Conservation (phyloP, 148 eudicot genomes). For the Fagopyrum homotropicum region DNA sequence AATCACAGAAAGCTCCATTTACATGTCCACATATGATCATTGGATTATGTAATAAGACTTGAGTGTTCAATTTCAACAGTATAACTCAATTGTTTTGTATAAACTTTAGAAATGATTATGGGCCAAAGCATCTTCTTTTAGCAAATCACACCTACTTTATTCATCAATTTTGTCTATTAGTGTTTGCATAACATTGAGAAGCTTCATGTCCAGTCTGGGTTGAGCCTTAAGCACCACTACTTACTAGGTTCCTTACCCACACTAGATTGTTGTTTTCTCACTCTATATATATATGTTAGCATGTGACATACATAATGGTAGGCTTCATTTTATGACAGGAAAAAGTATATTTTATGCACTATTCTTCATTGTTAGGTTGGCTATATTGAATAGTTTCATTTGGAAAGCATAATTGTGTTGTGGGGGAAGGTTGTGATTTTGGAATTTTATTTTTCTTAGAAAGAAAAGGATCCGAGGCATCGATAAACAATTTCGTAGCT, state of each 20-base stretch:
- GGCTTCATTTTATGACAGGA: background rate
- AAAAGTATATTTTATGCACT: background rate
- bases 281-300: background rate
- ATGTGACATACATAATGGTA: too few relatives aligned
- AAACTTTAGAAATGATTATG: background rate
- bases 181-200: background rate
- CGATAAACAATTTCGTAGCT: too few relatives aligned
- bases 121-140: conserved; percentile 7
- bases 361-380: too few relatives aligned
- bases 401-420: too few relatives aligned
- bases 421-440: too few relatives aligned
- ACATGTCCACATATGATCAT: conserved; percentile 9
- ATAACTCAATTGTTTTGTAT: conserved; percentile 5
- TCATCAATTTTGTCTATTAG: conserved; percentile 9
- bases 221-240: background rate
- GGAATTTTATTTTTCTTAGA: too few relatives aligned
- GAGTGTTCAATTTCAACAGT: background rate
- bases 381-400: too few relatives aligned
- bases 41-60: background rate
- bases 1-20: conserved; percentile 8
- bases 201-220: background rate
- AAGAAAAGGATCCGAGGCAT: too few relatives aligned
- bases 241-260: background rate
- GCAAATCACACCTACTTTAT: background rate
- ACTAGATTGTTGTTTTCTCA: background rate